These are phyloP conservation scores for Nemophila menziesii DNA, from an alignment of 257 asterid genomes.

Conservation along the genomic window DNA sequence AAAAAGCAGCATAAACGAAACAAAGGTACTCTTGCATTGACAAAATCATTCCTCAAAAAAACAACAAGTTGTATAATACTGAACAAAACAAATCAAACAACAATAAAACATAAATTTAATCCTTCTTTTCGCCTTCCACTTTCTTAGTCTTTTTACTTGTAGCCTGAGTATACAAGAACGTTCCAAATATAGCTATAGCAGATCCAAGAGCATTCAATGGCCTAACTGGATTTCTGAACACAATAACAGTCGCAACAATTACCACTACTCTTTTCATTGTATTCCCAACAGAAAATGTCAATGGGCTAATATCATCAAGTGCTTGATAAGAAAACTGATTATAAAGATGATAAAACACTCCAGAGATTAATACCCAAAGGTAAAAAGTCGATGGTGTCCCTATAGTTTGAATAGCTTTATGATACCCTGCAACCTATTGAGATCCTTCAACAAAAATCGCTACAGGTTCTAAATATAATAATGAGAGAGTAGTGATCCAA, in stretches of 20 bases:
- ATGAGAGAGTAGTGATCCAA: slow-evolving; percentile 61
- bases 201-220: slow-evolving; percentile 87
- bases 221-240: slow-evolving; percentile 84
- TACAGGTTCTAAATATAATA: slow-evolving; percentile 73
- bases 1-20: not conserved
- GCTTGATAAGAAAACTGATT: slow-evolving; percentile 94
- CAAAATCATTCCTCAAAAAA: slow-evolving; percentile 5
- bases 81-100: slow-evolving; percentile 6
- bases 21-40: slow-evolving; percentile 4
- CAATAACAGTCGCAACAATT: slow-evolving; percentile 73
- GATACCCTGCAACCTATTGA: slow-evolving; percentile 84
- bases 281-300: slow-evolving; percentile 84
- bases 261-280: slow-evolving; percentile 98
- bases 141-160: slow-evolving; percentile 60
- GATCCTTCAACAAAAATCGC: slow-evolving; percentile 88
- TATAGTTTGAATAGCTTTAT: slow-evolving; percentile 49
- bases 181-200: slow-evolving; percentile 72
- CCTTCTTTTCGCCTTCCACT: slow-evolving; percentile 39
- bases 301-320: slow-evolving; percentile 87
- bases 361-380: slow-evolving; percentile 76
- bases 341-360: slow-evolving; percentile 76
- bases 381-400: slow-evolving; percentile 57
- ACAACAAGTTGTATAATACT: slow-evolving; percentile 12
- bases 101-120: slow-evolving; percentile 14
- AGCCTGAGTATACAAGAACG: slow-evolving; percentile 85